These are phyloP conservation scores for Pseudocercospora crystallina DNA, from an alignment of 2,329 filamentous ascomycete species.

Conservation along the genomic window DNA sequence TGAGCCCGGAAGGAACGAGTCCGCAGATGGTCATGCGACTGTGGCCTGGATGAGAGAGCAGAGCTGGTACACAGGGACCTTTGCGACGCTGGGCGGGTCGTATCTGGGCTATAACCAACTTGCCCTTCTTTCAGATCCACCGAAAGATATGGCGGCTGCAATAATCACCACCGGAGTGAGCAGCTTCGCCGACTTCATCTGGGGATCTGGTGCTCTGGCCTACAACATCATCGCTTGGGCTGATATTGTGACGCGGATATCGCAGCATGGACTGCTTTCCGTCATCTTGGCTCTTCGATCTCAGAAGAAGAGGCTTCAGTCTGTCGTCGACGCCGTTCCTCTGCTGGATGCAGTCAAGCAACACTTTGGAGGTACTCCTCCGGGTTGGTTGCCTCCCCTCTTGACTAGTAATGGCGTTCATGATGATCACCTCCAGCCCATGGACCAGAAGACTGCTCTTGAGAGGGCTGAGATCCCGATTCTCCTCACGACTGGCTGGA, in stretches of 20 bases:
- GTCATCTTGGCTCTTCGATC: not conserved
- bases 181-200: not conserved
- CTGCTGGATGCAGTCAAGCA: not conserved
- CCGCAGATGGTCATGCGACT: too few relatives aligned
- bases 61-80: constrained; percentile 1
- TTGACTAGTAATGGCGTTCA: not conserved
- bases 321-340: not conserved
- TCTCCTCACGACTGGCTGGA: not conserved
- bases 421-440: not conserved
- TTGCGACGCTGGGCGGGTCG: not conserved
- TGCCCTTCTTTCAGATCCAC: not conserved
- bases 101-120: constrained; percentile 1
- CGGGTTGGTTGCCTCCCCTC: not conserved
- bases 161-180: not conserved
- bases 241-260: not conserved
- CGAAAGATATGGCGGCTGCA: not conserved
- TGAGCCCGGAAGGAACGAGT: too few relatives aligned
- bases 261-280: not conserved
- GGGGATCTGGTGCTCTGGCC: not conserved
- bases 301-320: not conserved
- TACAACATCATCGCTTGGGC: not conserved
- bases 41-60: not conserved
- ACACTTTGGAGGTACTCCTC: not conserved
- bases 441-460: not conserved
- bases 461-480: not conserved